phyloP scores from a whole-genome alignment of 352 stramenopile species.

The Globisporangium polare region DNA sequence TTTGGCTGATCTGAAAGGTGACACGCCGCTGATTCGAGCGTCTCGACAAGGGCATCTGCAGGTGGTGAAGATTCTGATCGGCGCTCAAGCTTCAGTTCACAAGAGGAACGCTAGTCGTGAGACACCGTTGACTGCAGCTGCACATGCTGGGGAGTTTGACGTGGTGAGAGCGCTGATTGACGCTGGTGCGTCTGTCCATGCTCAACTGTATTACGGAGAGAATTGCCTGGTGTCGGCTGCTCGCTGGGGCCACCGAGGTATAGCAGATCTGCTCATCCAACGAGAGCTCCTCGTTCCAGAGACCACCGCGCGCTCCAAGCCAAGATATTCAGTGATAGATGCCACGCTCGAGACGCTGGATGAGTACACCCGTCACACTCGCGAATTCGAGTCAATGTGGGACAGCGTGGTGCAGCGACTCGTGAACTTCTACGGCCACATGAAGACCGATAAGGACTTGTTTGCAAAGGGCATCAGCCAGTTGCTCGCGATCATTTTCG shows the following conservation, averaged over 20 bases:
- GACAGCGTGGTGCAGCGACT: slow-evolving; percentile 1
- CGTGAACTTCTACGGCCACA: neutral
- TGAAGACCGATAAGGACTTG: neutral
- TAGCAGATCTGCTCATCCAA: neutral
- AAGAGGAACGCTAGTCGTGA: neutral
- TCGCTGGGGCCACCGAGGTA: neutral
- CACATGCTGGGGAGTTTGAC: neutral
- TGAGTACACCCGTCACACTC: neutral
- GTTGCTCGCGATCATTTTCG: slow-evolving; percentile 1
- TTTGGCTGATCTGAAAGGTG: neutral
- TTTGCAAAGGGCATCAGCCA: neutral
- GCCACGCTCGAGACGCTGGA: slow-evolving; percentile 3
- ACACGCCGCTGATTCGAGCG: neutral
- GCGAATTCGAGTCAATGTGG: slow-evolving; percentile 8
- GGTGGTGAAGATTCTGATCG: neutral
- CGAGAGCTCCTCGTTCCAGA: neutral
- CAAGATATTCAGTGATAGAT: neutral
- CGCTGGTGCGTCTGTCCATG: neutral
- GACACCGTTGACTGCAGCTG: slow-evolving; percentile 3
- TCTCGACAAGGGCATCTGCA: neutral
- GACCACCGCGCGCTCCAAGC: too few relatives aligned
- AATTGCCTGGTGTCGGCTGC: slow-evolving; percentile 5
- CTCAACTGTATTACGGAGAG: neutral
- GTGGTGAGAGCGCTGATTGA: neutral
- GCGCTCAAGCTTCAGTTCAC: neutral